These are phyloP conservation scores for Acanthamoeba polyphaga DNA, from an alignment of 208 protist genomes.

Conservation along the genomic window DNA sequence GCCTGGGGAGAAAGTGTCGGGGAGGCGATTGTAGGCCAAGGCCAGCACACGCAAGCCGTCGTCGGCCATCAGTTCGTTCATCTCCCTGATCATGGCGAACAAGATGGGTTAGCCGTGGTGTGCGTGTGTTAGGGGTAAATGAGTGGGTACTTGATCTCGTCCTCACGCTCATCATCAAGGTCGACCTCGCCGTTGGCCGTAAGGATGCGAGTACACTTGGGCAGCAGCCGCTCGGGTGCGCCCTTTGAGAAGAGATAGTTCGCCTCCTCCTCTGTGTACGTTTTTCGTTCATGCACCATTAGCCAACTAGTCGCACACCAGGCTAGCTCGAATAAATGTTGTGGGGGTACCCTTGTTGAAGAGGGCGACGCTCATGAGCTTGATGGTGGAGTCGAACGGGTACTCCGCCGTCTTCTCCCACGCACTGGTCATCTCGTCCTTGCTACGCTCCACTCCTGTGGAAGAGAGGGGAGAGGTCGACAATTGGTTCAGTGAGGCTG, in stretches of 20 bases:
- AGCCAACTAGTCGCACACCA: neutral
- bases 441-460: slow-evolving; percentile 7
- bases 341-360: neutral
- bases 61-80: slow-evolving; percentile 70
- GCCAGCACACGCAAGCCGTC: slow-evolving; percentile 80
- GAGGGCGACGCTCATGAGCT: slow-evolving; percentile 61
- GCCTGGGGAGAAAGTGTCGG: neutral
- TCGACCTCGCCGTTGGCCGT: neutral
- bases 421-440: neutral
- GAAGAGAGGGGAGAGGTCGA: neutral
- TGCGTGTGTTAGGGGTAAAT: neutral
- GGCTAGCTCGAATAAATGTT: neutral
- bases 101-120: neutral
- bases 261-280: neutral
- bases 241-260: slow-evolving; percentile 56
- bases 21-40: slow-evolving; percentile 72
- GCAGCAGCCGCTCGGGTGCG: slow-evolving; percentile 52
- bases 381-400: slow-evolving; percentile 63
- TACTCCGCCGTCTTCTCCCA: slow-evolving; percentile 54
- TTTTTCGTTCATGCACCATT: neutral
- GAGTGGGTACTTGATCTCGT: neutral
- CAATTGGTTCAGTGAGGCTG: neutral
- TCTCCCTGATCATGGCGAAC: neutral
- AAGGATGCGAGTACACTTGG: slow-evolving; percentile 7
- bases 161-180: neutral